Conservation (phyloP, 2,329 filamentous ascomycete genomes). For the Fonsecaea monophora region DNA sequence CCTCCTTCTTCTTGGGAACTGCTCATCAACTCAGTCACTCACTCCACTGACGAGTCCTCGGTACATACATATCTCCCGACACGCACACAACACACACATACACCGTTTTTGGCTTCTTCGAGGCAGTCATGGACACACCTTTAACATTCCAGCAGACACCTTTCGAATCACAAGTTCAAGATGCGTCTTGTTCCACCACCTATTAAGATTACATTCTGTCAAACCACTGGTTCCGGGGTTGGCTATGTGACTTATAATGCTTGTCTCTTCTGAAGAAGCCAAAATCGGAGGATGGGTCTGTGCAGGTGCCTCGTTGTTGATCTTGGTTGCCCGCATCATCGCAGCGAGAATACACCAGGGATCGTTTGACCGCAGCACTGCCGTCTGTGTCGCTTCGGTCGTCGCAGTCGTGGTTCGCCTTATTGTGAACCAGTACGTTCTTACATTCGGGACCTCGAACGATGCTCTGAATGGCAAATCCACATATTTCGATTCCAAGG, state of each 20-base stretch:
- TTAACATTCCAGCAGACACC: not conserved
- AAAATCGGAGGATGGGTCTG: slow-evolving; percentile 31
- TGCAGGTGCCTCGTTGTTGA: slow-evolving; percentile 27
- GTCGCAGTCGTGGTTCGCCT: slow-evolving; percentile 25
- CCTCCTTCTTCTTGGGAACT: not conserved
- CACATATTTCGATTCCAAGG: slow-evolving; percentile 32
- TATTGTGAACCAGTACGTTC: slow-evolving; percentile 32
- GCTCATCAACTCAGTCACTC: not conserved
- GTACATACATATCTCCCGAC: too few species aligned
- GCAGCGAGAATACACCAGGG: slow-evolving; percentile 28
- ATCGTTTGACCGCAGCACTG: slow-evolving; percentile 29
- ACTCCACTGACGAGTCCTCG: not conserved
- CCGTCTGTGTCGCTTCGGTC: slow-evolving; percentile 28
- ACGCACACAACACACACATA: not conserved
- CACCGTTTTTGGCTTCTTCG: not conserved
- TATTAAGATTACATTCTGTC: not conserved
- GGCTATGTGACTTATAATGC: slow-evolving; percentile 18
- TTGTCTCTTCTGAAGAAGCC: slow-evolving; percentile 30
- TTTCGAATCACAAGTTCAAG: not conserved
- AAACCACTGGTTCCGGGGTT: not conserved
- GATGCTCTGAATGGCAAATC: slow-evolving; percentile 32
- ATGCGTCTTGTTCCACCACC: not conserved
- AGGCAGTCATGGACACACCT: not conserved
- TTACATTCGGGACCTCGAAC: slow-evolving; percentile 32
- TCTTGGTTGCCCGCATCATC: slow-evolving; percentile 30